Evolutionary conservation across 495 filamentous ascomycete species (phyloP), one percentile per base, ranked within the genome.

Genomic region (Neurospora tetraspora): DNA sequence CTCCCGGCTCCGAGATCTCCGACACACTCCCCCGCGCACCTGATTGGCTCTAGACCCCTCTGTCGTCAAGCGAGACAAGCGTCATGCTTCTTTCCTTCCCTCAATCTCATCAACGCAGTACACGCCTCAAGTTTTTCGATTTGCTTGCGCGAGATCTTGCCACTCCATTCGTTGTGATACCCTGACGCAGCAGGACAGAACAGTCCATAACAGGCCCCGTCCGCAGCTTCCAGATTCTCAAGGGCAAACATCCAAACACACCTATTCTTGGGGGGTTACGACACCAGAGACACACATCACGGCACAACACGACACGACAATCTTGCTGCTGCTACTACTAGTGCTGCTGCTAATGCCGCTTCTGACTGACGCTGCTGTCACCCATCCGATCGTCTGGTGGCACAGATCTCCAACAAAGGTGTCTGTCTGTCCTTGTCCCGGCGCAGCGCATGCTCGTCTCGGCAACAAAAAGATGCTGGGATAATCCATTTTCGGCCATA

Each of bases 361-460:
- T 16, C 14, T 65, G 53, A 65, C 27, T 65, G 53, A 65, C 27
- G 53, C 73, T 74, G 73, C 68, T 72, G 70, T 72, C 73, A 74
- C 70, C 71, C 73, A 69, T 39, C 70, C 70, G 27, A 65, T 61
- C 53, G 47, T 70, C 70, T 72, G 42, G 73, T 74, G 20, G 70
- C 40, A 74, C 73, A 74, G 73, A 74, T 74, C 73, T 74, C 70
- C 71, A 69, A 34, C 27, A 34, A 65, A 27, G 18, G 12, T n/a
- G n/a, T n/a, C 5, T 47, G 40, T n/a, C n/a, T 65, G 27, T 65
- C 53, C 20, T 59, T 36, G 53, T 65, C 53, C 53, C 53, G 53
- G 27, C 27, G 53, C 27, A 18, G 53, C 53, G 4, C 16, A 61
- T 20, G n/a, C 31, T 65, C 53, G 53, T 65, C 27, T 65, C 53